Base-by-base conservation (phyloP, 805 yeast genomes). In the Metschnikowia aberdeeniae region DNA sequence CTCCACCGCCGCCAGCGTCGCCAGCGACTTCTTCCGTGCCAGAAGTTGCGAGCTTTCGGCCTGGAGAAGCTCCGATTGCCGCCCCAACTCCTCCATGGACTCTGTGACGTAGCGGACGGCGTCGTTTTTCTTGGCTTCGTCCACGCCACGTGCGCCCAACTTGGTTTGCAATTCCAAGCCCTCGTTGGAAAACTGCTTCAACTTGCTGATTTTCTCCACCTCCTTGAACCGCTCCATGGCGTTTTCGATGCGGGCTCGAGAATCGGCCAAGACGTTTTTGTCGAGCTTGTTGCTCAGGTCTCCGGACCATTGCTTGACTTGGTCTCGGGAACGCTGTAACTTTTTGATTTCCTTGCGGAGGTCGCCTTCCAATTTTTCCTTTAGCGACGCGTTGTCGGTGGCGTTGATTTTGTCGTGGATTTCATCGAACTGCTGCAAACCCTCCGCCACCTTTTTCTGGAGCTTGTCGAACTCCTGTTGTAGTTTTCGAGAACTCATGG, bases 191-290 rank as follows among this genome's bases (percentile, higher is more conserved):
- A 87, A 92, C 42, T 96, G 97, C 65, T 92, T 92, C 32, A 95
- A 89, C 68, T 92, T 92, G 79, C 88, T 84, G 52, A 84, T 81
- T 67, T 89, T 88, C 66, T 92, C 99, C 55, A 92, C 88, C 45
- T 89, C 92, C 63, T 93, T 93, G 69, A 92, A 93, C 57, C 89
- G 79, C 66, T 92, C 99, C 99, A 92, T 92, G 50, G 93, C 93
- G 59, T 89, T 86, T 57, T 92, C 97, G 46, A 84, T 73, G 52
- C 88, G 70, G 40, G 72, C 63, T 12, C 82, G 77, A 57, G 85
- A 86, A 62, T 89, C 93, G 41, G 62, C 72, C 28, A 72, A 54
- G 26, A 58, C 46, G 37, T 50, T 54, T 54, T 70, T 68, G 51
- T 71, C 76, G 57, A 92, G 95, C 63, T 95, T 89, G 38, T 90